Percentiles rank a stretch among this genome's conserved stretches.
Conservation (phyloP, 2,329 filamentous ascomycete genomes). For the Pseudopyricularia cyperi region DNA sequence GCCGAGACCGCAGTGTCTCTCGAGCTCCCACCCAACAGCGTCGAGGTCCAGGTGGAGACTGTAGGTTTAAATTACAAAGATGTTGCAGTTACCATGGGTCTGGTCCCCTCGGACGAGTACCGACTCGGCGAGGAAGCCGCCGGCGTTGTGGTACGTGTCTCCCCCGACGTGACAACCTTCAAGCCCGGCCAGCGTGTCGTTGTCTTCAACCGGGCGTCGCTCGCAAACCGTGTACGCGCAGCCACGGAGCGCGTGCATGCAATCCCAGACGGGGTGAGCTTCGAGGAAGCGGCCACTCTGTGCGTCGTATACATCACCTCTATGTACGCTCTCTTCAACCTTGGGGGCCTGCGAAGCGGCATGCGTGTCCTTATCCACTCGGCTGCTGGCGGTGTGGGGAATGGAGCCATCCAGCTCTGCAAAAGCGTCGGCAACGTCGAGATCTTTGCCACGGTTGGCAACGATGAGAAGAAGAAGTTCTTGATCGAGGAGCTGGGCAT, state of each 20-base stretch:
- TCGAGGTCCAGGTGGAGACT: conserved; percentile 17
- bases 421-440: conserved; percentile 6
- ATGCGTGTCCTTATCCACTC: conserved; percentile 14
- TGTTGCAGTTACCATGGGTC: conserved; percentile 20
- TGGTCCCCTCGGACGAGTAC: conserved; percentile 16
- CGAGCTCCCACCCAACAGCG: conserved; percentile 6
- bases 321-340: conserved; percentile 15
- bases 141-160: conserved; percentile 16
- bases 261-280: conserved; percentile 19
- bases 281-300: conserved; percentile 19
- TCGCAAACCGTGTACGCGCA: not conserved
- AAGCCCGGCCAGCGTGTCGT: not conserved
- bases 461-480: conserved; percentile 15
- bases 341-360: conserved; percentile 13
- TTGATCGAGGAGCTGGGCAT: conserved; percentile 13
- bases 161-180: conserved; percentile 6
- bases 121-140: conserved; percentile 15
- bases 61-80: conserved; percentile 22
- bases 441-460: conserved; percentile 19
- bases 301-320: conserved; percentile 16
- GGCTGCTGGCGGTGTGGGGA: conserved; percentile 11
- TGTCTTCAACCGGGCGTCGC: not conserved
- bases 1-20: not conserved
- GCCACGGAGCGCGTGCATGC: not conserved
- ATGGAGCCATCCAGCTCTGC: conserved; percentile 10